Evolutionary conservation across 495 filamentous ascomycete species (phyloP).

Genomic region (Jackrogersella multiformis): DNA sequence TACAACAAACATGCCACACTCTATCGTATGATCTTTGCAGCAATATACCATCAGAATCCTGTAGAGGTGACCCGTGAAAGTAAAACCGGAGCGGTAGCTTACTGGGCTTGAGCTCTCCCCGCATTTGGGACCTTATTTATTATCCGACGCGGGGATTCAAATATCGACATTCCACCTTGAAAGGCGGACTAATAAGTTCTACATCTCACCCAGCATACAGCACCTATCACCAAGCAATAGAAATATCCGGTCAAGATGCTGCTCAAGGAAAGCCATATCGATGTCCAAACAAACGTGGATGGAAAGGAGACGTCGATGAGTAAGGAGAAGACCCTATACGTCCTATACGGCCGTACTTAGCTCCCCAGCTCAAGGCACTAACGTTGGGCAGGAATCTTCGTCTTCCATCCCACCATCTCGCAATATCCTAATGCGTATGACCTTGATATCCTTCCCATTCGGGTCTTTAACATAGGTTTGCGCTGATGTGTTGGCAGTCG

Average conservation of each 20-base stretch:
- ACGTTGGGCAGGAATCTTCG: slow-evolving; percentile 73
- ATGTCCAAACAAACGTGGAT: slow-evolving; percentile 53
- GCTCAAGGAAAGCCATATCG: slow-evolving; percentile 56
- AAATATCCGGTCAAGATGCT: slow-evolving; percentile 49
- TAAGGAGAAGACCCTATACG: slow-evolving; percentile 34
- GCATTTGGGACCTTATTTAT: slow-evolving; percentile 18
- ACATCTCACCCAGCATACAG: slow-evolving; percentile 1
- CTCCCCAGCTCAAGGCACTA: slow-evolving; percentile 30
- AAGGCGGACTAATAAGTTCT: slow-evolving; percentile 13
- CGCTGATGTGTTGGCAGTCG: slow-evolving; percentile 54
- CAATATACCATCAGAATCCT: background rate
- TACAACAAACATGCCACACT: background rate
- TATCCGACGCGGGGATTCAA: slow-evolving; percentile 33
- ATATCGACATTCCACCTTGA: slow-evolving; percentile 15
- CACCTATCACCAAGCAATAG: background rate
- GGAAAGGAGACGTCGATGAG: slow-evolving; percentile 61
- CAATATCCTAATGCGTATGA: slow-evolving; percentile 81
- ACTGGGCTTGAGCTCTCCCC: slow-evolving; percentile 25
- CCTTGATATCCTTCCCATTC: slow-evolving; percentile 7
- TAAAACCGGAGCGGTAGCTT: slow-evolving; percentile 25
- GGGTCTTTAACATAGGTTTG: slow-evolving; percentile 28
- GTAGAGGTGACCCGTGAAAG: slow-evolving; percentile 14
- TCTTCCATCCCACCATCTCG: slow-evolving; percentile 87
- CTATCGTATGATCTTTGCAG: slow-evolving; percentile 1
- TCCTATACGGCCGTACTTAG: slow-evolving; percentile 1